Evolutionary conservation across 2,329 filamentous ascomycete genomes (phyloP), one percentile per base, ranked within the genome.

Genomic region (Onygena corvina): DNA sequence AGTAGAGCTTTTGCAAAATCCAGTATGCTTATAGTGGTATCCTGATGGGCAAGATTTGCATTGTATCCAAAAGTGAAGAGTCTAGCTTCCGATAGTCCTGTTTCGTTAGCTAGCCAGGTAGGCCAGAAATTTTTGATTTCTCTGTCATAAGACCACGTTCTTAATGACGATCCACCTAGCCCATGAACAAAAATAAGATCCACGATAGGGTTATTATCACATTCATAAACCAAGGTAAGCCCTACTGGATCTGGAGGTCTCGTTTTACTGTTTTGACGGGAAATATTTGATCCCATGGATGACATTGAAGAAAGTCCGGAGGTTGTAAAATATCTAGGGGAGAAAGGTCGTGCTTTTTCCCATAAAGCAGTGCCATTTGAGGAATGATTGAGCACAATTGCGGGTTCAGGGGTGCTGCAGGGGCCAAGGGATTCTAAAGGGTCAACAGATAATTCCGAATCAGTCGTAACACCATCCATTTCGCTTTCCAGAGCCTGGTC

Each of bases 171-270:
- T 0, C 67, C 67, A 9, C 66, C 63, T 3, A 70, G 57, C 1
- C 66, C 64, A 55, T 69, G 67, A 3, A 69, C 64, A 47, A 70
- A 68, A n/a, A 69, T 56, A 1, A 66, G 30, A 38, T 67, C 63
- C 0, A 54, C 58, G 0, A 45, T 27, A 23, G 44, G 50, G 34
- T 44, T 30, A 18, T 44, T 30, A 18, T 33, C 8, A 18, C 46
- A 50, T 4, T 47, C 33, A 38, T 49, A 18, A 7, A 51, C 27
- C 18, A 51, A 18, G 20, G 16, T 25, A 20, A 53, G 27, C 4
- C 51, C 51, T 12, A 47, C 14, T 9, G 50, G 50, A 36, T 46
- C 47, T 3, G 27, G 27, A 29, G 20, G n/a, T n/a, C n/a, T n/a
- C n/a, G n/a, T n/a, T n/a, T n/a, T n/a, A n/a, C n/a, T n/a, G n/a